phyloP scores from a whole-genome alignment of 2,329 filamentous ascomycete genomes.

The Fusarium brachygibbosum region DNA sequence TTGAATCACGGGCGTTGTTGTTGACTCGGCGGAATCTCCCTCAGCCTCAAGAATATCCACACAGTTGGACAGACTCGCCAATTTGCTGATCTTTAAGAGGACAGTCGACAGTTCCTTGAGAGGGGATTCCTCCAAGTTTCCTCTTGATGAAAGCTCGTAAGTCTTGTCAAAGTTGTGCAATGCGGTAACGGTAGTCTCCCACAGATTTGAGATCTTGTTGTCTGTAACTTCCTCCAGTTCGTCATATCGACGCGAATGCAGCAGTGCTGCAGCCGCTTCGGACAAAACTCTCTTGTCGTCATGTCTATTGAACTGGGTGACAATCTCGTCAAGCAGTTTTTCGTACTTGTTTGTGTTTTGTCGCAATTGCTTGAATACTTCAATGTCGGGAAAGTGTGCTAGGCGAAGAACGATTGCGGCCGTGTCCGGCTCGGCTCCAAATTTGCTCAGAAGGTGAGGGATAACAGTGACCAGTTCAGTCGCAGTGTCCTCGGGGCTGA shows the following conservation, averaged over 20 bases:
- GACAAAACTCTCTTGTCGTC: constrained; percentile 86
- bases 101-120: constrained; percentile 80
- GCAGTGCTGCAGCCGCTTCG: constrained; percentile 84
- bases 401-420: constrained; percentile 88
- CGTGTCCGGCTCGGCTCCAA: constrained; percentile 88
- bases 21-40: constrained; percentile 62
- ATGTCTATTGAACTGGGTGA: constrained; percentile 94
- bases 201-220: constrained; percentile 82
- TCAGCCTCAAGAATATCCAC: constrained; percentile 78
- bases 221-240: constrained; percentile 90
- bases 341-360: constrained; percentile 87
- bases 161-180: constrained; percentile 79
- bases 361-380: constrained; percentile 88
- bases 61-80: constrained; percentile 84
- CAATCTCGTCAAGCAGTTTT: constrained; percentile 88
- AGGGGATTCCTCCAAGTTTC: constrained; percentile 73
- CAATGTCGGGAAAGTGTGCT: constrained; percentile 87
- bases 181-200: constrained; percentile 84
- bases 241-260: constrained; percentile 88
- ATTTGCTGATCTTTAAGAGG: constrained; percentile 82
- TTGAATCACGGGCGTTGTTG: constrained; percentile 68
- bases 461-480: constrained; percentile 83
- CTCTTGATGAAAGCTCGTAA: constrained; percentile 78
- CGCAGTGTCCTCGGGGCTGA: constrained; percentile 76
- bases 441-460: constrained; percentile 90